Evolutionary conservation across 1,284 basidiomycete species (phyloP), one percentile per base, ranked within the genome.

Genomic region (Baeospora myosura): DNA sequence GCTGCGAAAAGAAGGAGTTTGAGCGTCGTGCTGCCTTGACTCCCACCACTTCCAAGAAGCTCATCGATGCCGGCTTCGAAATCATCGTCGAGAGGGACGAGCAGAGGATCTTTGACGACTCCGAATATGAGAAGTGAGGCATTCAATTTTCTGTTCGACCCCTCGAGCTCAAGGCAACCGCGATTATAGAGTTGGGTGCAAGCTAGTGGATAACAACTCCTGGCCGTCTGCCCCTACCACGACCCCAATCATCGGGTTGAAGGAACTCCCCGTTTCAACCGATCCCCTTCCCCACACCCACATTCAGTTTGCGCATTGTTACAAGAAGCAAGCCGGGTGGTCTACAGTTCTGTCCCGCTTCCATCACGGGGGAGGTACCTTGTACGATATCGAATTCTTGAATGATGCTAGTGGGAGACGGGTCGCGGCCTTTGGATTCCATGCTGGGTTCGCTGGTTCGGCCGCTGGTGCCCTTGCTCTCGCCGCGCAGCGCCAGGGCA

Each of bases 261-360:
- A 99, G 72, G 96, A 98, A 64, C 80, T 99, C 16, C 82, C 88
- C 29, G 78, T 71, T 47, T 93, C 89, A 32, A 72, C 75, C 31
- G 80, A 81, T 32, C 87, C 93, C 14, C 70, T 97, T 14, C 80
- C 77, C 8, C 93, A 97, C 68, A 94, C 89, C 6, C 96, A 99
- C 66, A 95, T 99, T 62, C 94, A 98, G 61, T 99, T 98, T 55
- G 95, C 94, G 2, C 96, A 98, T 65, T 98, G 95, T 68, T 99
- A 92, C 78, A 99, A 99, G 71, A 71, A 81, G 39, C 96, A 99
- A 64, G 91, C 75, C 1, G 96, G 96, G 29, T 98, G 96, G 95
- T 75, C 81, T 12, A 72, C 82, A 38, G 81, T 98, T 21, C 80
- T 99, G 31, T 72, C 78, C 22, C 87, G 96, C 32, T 99, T 98